Evolutionary conservation across 495 filamentous ascomycete species (phyloP), one percentile per base, ranked within the genome.

Genomic region (Annulohypoxylon nitens): DNA sequence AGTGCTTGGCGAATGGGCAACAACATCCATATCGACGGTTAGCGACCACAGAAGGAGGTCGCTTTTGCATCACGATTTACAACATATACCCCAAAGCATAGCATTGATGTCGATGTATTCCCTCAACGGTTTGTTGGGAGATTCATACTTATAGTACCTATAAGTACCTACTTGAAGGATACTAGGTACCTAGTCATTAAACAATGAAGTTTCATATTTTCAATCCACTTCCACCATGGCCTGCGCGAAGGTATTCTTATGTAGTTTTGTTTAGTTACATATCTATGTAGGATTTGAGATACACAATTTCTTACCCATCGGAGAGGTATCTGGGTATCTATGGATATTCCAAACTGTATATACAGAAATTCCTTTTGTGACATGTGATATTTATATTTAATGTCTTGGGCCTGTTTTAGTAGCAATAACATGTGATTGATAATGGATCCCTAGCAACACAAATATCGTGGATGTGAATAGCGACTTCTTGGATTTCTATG

Each of bases 81-180:
- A 74, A 47, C 66, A 69, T 74, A 74, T 74, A 74, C 71, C 71
- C 71, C 61, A 50, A 55, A 66, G 71, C 65, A 74, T 74, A 74
- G 66, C 47, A 41, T 67, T 74, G 26, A 50, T 57, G 58, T 58
- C 57, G 47, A 62, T 58, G 33, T 57, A 69, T 66, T 62, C 43
- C 37, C 48, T 16, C 37, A 33, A 36, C 37, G 33, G 11, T 60
- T 50, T 50, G 0, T 61, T 20, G 54, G 64, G 39, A 36, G 65
- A 23, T 50, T 69, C 41, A 11, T 57, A 43, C 53, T 47, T 47
- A 30, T 30, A 6, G 30, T 30, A 30, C 30, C 30, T 30, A 30
- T 30, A 30, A 30, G 30, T 30, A 47, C 43, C 43, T 43, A 47
- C 43, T 20, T 73, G 5, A 64, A 69, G 65, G 70, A 69, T 69